Evolutionary conservation across 2,329 filamentous ascomycete genomes (phyloP), one percentile per base, ranked within the genome.

Genomic region (Didymella keratinophila): DNA sequence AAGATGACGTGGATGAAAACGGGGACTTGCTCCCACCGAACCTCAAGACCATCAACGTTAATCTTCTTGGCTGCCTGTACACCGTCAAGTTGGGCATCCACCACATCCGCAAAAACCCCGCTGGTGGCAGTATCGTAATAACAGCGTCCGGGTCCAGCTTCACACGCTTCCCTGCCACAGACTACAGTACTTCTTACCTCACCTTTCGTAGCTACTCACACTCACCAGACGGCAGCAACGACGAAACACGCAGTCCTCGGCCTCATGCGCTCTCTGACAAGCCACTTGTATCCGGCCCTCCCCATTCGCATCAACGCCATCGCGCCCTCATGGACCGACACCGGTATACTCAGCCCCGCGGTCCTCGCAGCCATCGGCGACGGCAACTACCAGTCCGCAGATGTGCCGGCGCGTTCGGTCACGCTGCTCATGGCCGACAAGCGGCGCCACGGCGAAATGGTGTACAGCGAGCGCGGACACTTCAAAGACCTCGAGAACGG

Each of bases 231-330:
- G 11, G 2, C 55, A 74, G 69, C 70, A n/a, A 58, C 63, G 2
- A 23, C 71, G 25, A 76, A 76, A 53, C 72, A 76, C 49, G 72
- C 56, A 12, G 70, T 76, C 3, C 58, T 73, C 14, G 71, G 73
- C 12, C 64, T 76, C 25, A 54, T 74, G 32, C 73, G 71, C 39
- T 56, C 68, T 11, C 60, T 75, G 1, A 52, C 64, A 18, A 11
- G n/a, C 0, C 60, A 62, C 20, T 66, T 75, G 4, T 37, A 68
- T 25, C 69, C 67, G 2, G 48, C 54, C 2, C 48, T 72, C 2
- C 70, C 71, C 20, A 70, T 75, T 56, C 72, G 73, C 48, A 69
- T 75, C 60, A 75, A 76, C 53, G 67, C 71, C 42, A 63, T 75
- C 34, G 71, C 71, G 0, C 73, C 73, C 1, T 64, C 60, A 6